Conservation (phyloP, 768 basidiomycete genomes). For the Gymnopilus junonius region DNA sequence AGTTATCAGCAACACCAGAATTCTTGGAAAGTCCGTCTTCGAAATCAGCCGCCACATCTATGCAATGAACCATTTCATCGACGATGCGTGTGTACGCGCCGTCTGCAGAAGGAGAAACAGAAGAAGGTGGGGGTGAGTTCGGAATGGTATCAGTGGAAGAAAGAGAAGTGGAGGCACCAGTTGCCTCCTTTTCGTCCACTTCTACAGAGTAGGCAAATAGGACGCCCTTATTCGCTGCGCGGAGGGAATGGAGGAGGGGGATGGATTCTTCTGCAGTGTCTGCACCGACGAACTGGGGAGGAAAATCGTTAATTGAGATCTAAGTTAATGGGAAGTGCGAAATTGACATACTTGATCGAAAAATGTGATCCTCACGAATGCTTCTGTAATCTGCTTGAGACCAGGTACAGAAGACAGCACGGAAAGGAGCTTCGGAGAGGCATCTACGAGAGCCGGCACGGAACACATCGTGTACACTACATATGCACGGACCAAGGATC, state of each 20-base stretch:
- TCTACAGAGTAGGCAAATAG: constrained; percentile 88
- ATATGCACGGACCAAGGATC: constrained; percentile 62
- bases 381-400: constrained; percentile 65
- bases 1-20: neutral
- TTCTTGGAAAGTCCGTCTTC: constrained; percentile 51
- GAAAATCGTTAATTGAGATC: neutral
- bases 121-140: constrained; percentile 16
- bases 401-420: constrained; percentile 57
- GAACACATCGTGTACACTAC: constrained; percentile 84
- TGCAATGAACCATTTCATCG: constrained; percentile 74
- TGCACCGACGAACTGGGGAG: constrained; percentile 81
- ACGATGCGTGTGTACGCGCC: constrained; percentile 64
- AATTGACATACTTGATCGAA: constrained; percentile 69
- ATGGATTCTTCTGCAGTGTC: constrained; percentile 75
- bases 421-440: constrained; percentile 68
- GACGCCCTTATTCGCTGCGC: constrained; percentile 71
- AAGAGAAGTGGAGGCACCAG: constrained; percentile 29
- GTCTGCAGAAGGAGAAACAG: constrained; percentile 12
- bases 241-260: constrained; percentile 64
- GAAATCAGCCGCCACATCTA: constrained; percentile 82
- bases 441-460: constrained; percentile 74
- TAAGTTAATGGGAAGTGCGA: neutral
- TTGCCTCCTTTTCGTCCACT: constrained; percentile 66
- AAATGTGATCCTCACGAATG: constrained; percentile 78
- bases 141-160: constrained; percentile 16